These are phyloP conservation scores for Physaria fendleri DNA, from an alignment of 345 rosid species.

Conservation along the genomic window DNA sequence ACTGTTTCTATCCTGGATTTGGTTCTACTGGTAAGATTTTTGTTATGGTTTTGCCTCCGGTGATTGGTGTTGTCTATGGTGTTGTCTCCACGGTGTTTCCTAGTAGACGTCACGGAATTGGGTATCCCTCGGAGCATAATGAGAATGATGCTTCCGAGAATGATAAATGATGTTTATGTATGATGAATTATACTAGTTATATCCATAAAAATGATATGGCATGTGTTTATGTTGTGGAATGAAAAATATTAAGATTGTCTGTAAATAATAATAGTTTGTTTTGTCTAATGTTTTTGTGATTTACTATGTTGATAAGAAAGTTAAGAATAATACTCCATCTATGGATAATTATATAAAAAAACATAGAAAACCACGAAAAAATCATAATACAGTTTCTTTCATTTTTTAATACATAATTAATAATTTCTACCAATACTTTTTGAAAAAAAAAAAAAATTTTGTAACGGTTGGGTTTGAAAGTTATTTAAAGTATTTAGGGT, in stretches of 20 bases:
- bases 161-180: conserved; percentile 16
- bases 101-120: conserved; percentile 74
- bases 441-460: too few species aligned
- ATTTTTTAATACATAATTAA: too few species aligned
- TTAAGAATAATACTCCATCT: too few species aligned
- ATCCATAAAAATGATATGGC: not conserved
- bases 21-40: conserved; percentile 42
- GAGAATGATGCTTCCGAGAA: conserved; percentile 19
- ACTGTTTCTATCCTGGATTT: conserved; percentile 59
- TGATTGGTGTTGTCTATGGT: conserved; percentile 55
- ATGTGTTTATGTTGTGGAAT: not conserved
- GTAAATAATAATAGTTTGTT: not conserved
- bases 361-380: too few species aligned
- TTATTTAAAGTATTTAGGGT: not conserved
- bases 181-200: not conserved
- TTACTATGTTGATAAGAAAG: conserved; percentile 10
- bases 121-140: conserved; percentile 47
- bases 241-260: conserved; percentile 1
- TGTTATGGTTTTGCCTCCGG: conserved; percentile 68
- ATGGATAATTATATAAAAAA: too few species aligned
- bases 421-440: too few species aligned
- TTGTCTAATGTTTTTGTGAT: not conserved
- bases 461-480: not conserved
- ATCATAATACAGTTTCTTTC: too few species aligned
- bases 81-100: conserved; percentile 57